Evolutionary conservation across 768 basidiomycete genomes (phyloP), one percentile per base, ranked within the genome.

Genomic region (Cystobasidium tubakii): DNA sequence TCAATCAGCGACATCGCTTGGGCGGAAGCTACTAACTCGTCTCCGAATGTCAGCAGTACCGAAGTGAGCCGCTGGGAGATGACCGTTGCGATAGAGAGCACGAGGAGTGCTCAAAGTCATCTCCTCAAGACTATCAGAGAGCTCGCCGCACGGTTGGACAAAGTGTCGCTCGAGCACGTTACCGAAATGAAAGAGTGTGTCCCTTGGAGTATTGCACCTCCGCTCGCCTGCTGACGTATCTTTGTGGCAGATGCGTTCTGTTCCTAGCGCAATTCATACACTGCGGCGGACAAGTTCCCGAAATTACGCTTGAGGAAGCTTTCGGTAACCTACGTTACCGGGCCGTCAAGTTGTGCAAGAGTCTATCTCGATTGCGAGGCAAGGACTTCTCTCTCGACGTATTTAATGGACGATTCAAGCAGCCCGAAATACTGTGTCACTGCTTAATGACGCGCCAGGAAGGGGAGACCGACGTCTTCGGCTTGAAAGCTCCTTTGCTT

Each of bases 41-140:
- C 57, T 62, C 57, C 57, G 6, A 62, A 39, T 27, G 34, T 65
- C 34, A 43, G 25, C 34, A 21, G n/a, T 34, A 43, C 17, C 6
- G 42, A 44, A 43, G 34, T 39, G 7, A 44, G 34, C 25, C 63
- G 43, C 4, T 39, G 63, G 63, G 63, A 65, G 25, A 65, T 44
- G 27, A 17, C 25, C 7, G 31, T 39, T 3, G 63, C 63, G 7
- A 23, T 62, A 9, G 57, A 62, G 15, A 62, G 29, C 27, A 39
- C 34, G 15, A 21, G 57, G 25, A 62, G 31, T 19, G 57, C 57
- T 33, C 57, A 62, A 39, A 31, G 29, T 39, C 31, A 62, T 7
- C 57, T 62, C 31, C 21, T 62, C 17, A 31, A 62, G 31, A 33
- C 57, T 6, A 62, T 62, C 57, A 62, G 34, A 39, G 57, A 62